Evolutionary conservation across 495 filamentous ascomycete genomes (phyloP), one percentile per base, ranked within the genome.

Genomic region (Lindgomyces ingoldianus): DNA sequence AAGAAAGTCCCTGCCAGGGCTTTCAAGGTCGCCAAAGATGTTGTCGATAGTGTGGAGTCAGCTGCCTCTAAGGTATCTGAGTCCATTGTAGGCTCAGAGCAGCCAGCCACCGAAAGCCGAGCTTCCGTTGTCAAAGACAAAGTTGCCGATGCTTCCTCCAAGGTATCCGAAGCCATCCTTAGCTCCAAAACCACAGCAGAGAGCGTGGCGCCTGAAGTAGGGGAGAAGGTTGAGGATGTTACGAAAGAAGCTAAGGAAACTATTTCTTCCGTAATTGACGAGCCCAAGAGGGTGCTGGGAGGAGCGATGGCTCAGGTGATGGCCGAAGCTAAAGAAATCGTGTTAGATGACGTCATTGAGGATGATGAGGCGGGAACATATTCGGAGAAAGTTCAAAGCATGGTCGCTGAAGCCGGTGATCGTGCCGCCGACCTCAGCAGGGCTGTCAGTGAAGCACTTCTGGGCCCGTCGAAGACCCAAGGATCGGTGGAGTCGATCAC

Each of bases 261-360:
- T 1, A 30, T 19, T 25, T 50, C 65, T 8, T 16, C 51, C 18
- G 57, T 63, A 3, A 36, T 60, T 36, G 50, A 70, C 57, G 68
- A 70, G 1, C 51, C 68, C 19, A 60, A 71, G 53, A 84, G 82
- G 61, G 81, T 83, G 21, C 80, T 76, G 57, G 80, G 78, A 25
- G 81, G 83, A 42, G 79, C 83, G 30, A 83, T 83, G 71, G 84
- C 85, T n/a, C 79, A 83, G 73, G 63, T 69, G 41, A 72, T 84
- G 18, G 75, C 81, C 26, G 75, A 79, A 49, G 76, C 76, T 4
- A 74, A 75, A 47, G 72, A 81, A 56, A 82, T 83, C 21, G 76
- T 85, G 53, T 73, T 80, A 47, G 82, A 85, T 36, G 83, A 87
- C 57, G 59, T 79, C 29, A 74, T 84, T 61, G 78, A 80, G 2